A percentile compares a stretch with the other conserved stretches of the same genome.
Conservation (phyloP, 495 filamentous ascomycete genomes). For the Extremus antarcticus region DNA sequence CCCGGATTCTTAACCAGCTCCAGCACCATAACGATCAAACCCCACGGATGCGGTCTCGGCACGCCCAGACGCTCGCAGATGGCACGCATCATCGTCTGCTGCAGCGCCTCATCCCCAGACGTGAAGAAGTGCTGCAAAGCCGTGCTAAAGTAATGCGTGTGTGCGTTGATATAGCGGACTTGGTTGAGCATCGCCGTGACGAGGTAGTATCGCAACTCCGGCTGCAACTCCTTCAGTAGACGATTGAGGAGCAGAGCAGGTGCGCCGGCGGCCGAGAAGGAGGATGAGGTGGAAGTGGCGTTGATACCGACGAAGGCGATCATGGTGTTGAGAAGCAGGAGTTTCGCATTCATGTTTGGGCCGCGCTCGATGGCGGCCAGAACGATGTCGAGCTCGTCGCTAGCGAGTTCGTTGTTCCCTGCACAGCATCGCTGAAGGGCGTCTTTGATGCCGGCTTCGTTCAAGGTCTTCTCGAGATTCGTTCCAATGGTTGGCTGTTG, state of each 20-base stretch:
- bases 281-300: constrained; percentile 49
- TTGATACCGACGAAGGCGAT: constrained; percentile 70
- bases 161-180: constrained; percentile 76
- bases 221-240: constrained; percentile 58
- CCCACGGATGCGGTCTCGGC: constrained; percentile 93
- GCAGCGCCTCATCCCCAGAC: constrained; percentile 71
- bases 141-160: constrained; percentile 89
- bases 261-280: constrained; percentile 59
- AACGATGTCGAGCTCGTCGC: constrained; percentile 43
- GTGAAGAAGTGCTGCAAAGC: constrained; percentile 78
- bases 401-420: constrained; percentile 39
- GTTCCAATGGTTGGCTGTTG: constrained; percentile 51
- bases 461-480: constrained; percentile 48
- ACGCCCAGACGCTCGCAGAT: constrained; percentile 79
- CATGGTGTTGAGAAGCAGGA: constrained; percentile 58
- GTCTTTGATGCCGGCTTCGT: constrained; percentile 52
- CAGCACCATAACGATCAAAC: constrained; percentile 76
- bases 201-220: constrained; percentile 77
- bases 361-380: constrained; percentile 52
- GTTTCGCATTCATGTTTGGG: constrained; percentile 29
- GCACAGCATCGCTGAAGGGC: constrained; percentile 56
- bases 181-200: constrained; percentile 80
- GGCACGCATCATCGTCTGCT: constrained; percentile 80
- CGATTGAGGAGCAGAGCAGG: constrained; percentile 64
- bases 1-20: constrained; percentile 85